Conservation (phyloP, 2,329 filamentous ascomycete species). For the Exophiala lecanii-corni region DNA sequence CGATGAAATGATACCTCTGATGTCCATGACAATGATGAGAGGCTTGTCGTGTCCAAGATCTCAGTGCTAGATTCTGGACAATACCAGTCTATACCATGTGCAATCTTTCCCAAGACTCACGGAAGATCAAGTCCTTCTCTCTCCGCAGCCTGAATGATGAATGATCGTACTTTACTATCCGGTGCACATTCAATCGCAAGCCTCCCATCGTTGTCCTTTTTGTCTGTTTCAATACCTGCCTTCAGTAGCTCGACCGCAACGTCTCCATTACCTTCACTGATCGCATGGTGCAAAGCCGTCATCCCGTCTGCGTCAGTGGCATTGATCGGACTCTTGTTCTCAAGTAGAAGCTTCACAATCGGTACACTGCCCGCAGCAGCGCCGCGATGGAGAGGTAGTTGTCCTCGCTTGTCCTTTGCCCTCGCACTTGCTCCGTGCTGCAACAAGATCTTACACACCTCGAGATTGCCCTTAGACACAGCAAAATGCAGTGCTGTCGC, state of each 20-base stretch:
- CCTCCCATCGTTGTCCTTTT: conserved; percentile 66
- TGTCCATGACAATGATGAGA: no score
- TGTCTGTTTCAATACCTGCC: conserved; percentile 75
- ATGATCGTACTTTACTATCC: conserved; percentile 74
- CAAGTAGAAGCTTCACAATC: conserved; percentile 73
- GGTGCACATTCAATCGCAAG: conserved; percentile 78
- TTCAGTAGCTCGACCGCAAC: conserved; percentile 77
- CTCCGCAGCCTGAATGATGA: conserved; percentile 73
- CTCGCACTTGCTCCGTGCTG: conserved; percentile 70
- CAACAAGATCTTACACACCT: conserved; percentile 73
- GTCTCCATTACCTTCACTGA: conserved; percentile 63
- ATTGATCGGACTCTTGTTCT: conserved; percentile 72
- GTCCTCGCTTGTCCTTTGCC: conserved; percentile 79
- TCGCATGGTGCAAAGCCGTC: conserved; percentile 79
- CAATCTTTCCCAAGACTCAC: conserved; percentile 6
- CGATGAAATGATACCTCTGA: conserved; percentile 46
- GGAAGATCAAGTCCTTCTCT: conserved; percentile 73
- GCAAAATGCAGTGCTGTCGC: conserved; percentile 88
- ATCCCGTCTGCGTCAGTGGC: conserved; percentile 76
- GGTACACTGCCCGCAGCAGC: conserved; percentile 86
- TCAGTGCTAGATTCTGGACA: no score
- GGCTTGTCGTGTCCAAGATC: no score
- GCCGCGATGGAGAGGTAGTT: conserved; percentile 84
- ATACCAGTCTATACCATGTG: no score
- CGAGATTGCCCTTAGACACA: conserved; percentile 82